Conservation (phyloP, 2,329 filamentous ascomycete species). For the Pyrenophora seminiperda region DNA sequence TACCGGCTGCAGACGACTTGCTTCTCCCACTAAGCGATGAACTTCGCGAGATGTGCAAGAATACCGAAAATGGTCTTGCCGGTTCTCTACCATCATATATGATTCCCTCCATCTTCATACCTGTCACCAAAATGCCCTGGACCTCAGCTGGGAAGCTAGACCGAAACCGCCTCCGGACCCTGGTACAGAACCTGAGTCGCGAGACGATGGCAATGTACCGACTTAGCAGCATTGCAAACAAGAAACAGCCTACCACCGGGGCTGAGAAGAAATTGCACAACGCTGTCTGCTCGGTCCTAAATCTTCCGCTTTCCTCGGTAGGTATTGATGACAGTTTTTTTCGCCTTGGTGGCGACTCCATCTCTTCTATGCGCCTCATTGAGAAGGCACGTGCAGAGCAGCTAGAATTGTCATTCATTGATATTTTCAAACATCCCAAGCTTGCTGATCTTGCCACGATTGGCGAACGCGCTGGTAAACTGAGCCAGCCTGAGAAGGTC, state of each 20-base stretch:
- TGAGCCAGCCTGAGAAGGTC: slow-evolving; percentile 7
- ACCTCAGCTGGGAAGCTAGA: slow-evolving; percentile 43
- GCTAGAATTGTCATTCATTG: slow-evolving; percentile 36
- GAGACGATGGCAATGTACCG: slow-evolving; percentile 40
- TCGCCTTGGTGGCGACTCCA: slow-evolving; percentile 40
- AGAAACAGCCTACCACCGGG: slow-evolving; percentile 34
- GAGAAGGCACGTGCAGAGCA: slow-evolving; percentile 35
- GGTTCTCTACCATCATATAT: slow-evolving; percentile 42
- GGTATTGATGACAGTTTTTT: slow-evolving; percentile 45
- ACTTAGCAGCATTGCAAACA: slow-evolving; percentile 34
- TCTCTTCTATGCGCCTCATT: slow-evolving; percentile 41
- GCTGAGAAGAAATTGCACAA: slow-evolving; percentile 41
- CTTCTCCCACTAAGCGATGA: slow-evolving; percentile 36
- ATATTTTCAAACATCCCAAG: slow-evolving; percentile 41
- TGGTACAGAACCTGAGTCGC: slow-evolving; percentile 36
- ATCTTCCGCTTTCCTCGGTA: slow-evolving; percentile 30
- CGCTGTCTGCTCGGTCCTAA: slow-evolving; percentile 37
- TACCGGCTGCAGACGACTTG: slow-evolving; percentile 34
- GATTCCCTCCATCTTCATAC: slow-evolving; percentile 43
- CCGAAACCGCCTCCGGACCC: slow-evolving; percentile 34
- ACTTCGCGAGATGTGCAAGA: slow-evolving; percentile 35
- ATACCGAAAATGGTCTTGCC: slow-evolving; percentile 37
- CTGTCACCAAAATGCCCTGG: slow-evolving; percentile 40
- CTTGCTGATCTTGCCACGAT: slow-evolving; percentile 38
- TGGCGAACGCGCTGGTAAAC: slow-evolving; percentile 14